phyloP scores from a whole-genome alignment of 257 asterid species.

The Galeopsis tetrahit region DNA sequence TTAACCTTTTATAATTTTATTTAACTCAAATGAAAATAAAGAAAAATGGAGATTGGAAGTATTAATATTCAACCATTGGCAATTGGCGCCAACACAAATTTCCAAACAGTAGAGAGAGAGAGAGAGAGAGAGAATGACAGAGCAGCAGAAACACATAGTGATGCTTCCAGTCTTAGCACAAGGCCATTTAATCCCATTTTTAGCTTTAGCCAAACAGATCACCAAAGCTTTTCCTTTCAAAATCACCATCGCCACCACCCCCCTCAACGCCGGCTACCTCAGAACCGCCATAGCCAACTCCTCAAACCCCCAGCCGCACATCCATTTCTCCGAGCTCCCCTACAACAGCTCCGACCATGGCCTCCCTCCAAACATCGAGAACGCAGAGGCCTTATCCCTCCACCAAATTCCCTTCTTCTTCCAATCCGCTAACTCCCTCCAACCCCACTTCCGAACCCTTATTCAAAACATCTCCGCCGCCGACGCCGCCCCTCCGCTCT shows the following conservation, averaged over 20 bases:
- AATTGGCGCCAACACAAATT: no score
- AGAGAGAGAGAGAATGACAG: constrained; percentile 20
- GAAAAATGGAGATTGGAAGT: no score
- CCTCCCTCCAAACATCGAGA: constrained; percentile 77
- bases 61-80: no score
- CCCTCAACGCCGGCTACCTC: constrained; percentile 62
- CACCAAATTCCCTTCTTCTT: constrained; percentile 44
- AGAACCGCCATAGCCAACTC: constrained; percentile 41
- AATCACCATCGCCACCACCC: constrained; percentile 68
- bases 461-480: constrained; percentile 35
- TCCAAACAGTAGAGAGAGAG: neutral
- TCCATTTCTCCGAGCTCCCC: constrained; percentile 57
- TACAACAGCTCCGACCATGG: constrained; percentile 56
- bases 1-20: no score
- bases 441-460: constrained; percentile 43
- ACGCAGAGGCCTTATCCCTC: constrained; percentile 70
- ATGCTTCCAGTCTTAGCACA: constrained; percentile 73
- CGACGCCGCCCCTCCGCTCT: constrained; percentile 69
- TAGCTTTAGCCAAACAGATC: constrained; percentile 57
- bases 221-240: constrained; percentile 40
- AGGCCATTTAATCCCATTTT: constrained; percentile 74
- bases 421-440: constrained; percentile 55
- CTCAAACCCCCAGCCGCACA: constrained; percentile 29
- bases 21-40: no score
- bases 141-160: constrained; percentile 57